Evolutionary conservation across 768 basidiomycete species (phyloP).

Genomic region (Leccinum subtestaceum): DNA sequence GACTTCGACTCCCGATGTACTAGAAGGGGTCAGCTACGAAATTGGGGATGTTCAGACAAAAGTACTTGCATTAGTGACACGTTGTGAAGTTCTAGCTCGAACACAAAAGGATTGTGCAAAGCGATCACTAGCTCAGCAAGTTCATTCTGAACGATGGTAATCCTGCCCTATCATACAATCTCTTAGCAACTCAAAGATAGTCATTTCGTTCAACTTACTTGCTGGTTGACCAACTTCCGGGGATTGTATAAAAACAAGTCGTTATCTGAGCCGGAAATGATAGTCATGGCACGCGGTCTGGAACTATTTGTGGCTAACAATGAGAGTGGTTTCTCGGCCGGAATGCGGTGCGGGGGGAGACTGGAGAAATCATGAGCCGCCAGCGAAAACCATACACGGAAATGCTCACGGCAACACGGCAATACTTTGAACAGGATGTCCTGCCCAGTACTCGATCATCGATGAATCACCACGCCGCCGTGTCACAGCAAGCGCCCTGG

Average conservation of each 20-base stretch:
- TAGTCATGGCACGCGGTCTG: conserved; percentile 38
- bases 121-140: conserved; percentile 76
- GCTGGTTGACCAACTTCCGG: conserved; percentile 53
- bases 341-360: conserved; percentile 64
- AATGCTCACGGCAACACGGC: conserved; percentile 67
- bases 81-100: conserved; percentile 85
- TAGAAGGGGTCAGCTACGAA: conserved; percentile 33
- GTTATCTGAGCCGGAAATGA: conserved; percentile 54
- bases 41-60: background rate
- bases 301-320: conserved; percentile 43
- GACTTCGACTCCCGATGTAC: conserved; percentile 79
- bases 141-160: conserved; percentile 80
- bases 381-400: conserved; percentile 2
- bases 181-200: conserved; percentile 1
- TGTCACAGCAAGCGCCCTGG: conserved; percentile 69
- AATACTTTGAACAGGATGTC: conserved; percentile 74
- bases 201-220: conserved; percentile 41
- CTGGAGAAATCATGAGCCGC: conserved; percentile 39
- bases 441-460: conserved; percentile 83
- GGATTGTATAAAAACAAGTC: conserved; percentile 95
- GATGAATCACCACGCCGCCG: conserved; percentile 73
- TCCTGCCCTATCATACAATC: conserved; percentile 43
- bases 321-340: conserved; percentile 69
- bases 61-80: conserved; percentile 69
- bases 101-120: conserved; percentile 88